Evolutionary conservation across 169 alveolate genomes (phyloP).

Genomic region (Miamiensis avidus): DNA sequence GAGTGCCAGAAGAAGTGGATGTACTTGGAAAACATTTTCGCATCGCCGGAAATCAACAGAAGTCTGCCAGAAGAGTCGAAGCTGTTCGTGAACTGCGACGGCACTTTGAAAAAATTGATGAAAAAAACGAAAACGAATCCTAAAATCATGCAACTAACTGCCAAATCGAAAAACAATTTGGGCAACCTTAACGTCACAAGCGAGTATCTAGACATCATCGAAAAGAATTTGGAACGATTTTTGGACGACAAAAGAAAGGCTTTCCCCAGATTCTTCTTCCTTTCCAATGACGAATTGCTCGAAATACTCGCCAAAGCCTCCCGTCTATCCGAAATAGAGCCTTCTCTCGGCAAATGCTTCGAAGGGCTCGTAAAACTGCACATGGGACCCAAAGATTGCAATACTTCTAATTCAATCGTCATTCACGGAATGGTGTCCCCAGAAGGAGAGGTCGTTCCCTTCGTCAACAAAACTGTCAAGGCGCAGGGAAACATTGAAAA

Average conservation of each 20-base stretch:
- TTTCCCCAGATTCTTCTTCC: constrained; percentile 92
- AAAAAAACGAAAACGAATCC: constrained; percentile 80
- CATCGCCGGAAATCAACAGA: constrained; percentile 89
- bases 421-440: constrained; percentile 81
- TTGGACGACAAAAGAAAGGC: constrained; percentile 72
- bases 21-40: constrained; percentile 89
- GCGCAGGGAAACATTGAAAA: constrained; percentile 92
- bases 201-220: constrained; percentile 86
- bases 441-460: constrained; percentile 89
- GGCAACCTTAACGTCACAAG: constrained; percentile 71
- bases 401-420: not conserved
- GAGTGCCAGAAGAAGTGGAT: constrained; percentile 91
- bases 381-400: constrained; percentile 48
- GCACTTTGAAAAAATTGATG: constrained; percentile 84
- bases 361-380: constrained; percentile 77
- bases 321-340: constrained; percentile 72
- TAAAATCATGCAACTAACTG: constrained; percentile 56
- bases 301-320: constrained; percentile 83
- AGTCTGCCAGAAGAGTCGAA: constrained; percentile 89
- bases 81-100: constrained; percentile 83
- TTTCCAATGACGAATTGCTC: constrained; percentile 89
- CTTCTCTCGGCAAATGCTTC: constrained; percentile 82
- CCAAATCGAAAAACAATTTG: constrained; percentile 59
- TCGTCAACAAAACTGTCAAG: constrained; percentile 73
- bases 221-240: constrained; percentile 88